These are phyloP conservation scores for Arthrocladium fulminans DNA, from an alignment of 2,329 filamentous ascomycete species.

Conservation along the genomic window DNA sequence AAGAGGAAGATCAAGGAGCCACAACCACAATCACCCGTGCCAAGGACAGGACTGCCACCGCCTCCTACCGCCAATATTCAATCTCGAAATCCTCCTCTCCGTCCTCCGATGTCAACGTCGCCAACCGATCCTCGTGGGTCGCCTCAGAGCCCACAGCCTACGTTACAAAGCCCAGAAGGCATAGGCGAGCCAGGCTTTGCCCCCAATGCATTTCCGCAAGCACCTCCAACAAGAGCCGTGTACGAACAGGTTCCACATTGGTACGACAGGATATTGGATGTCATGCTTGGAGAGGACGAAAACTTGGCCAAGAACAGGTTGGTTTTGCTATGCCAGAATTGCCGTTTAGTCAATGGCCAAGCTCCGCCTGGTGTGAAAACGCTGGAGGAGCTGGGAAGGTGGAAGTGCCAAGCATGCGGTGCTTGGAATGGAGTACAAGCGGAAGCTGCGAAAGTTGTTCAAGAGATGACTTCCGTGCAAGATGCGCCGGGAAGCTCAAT, in stretches of 20 bases:
- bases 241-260: slow-evolving; percentile 53
- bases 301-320: slow-evolving; percentile 84
- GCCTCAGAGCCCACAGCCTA: background rate
- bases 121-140: background rate
- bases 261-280: slow-evolving; percentile 91
- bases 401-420: slow-evolving; percentile 82
- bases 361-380: slow-evolving; percentile 76
- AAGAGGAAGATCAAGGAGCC: slow-evolving; percentile 13
- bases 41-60: slow-evolving; percentile 48
- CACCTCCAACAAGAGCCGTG: slow-evolving; percentile 21
- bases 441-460: slow-evolving; percentile 63
- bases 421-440: slow-evolving; percentile 60
- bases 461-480: slow-evolving; percentile 43
- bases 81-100: slow-evolving; percentile 26
- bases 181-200: slow-evolving; percentile 38
- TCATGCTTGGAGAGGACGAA: slow-evolving; percentile 90
- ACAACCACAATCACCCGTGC: slow-evolving; percentile 26
- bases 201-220: slow-evolving; percentile 37
- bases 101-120: slow-evolving; percentile 12
- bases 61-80: slow-evolving; percentile 59
- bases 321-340: slow-evolving; percentile 72
- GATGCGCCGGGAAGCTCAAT: slow-evolving; percentile 3
- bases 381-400: slow-evolving; percentile 70
- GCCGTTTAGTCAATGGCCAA: slow-evolving; percentile 87
- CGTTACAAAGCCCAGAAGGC: slow-evolving; percentile 17